Evolutionary conservation across 768 basidiomycete genomes (phyloP), one percentile per base, ranked within the genome.

Genomic region (Amanita inopinata): DNA sequence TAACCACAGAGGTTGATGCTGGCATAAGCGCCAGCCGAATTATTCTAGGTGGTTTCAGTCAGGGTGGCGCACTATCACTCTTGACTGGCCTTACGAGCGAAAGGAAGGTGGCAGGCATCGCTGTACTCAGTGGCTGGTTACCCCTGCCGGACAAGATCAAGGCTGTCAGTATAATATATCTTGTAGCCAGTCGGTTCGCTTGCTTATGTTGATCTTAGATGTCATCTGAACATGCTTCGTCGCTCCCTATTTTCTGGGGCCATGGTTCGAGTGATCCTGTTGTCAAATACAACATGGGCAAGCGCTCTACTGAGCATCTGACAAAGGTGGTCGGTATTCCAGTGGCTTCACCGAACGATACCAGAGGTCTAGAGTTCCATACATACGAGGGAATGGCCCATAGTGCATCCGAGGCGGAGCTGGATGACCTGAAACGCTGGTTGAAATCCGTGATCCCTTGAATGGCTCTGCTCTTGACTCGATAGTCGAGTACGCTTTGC

Each of bases 41-140:
- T 53, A 72, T 94, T 23, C 61, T 97, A 17, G 90, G 88, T 27
- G 92, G 92, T 7, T 94, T 93, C 64, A 83, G 80, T 46, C 91
- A 94, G 58, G 91, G 88, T 25, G 86, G 70, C 30, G 76, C 80
- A 17, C 80, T 93, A 69, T 71, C 79, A 5, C 65, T 91, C n/a
- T 62, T 92, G 37, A 76, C 79, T 3, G 88, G 78, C 6, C 63
- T 93, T 45, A 83, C 76, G 1, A 67, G 65, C 2, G 75, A 78
- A 49, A 65, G 74, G 46, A 79, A 78, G 51, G 66, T 92, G 11
- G 88, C 71, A 2, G 90, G 89, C 3, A 56, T 90, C 42, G 74
- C 70, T 12, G 70, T 74, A 4, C 65, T 94, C 50, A 90, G 86
- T 49, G 82, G 83, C 4, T 94, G 86, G 83, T 58, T 91, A 36